phyloP scores from a whole-genome alignment of 345 rosid species.

The Brassica carinata region DNA sequence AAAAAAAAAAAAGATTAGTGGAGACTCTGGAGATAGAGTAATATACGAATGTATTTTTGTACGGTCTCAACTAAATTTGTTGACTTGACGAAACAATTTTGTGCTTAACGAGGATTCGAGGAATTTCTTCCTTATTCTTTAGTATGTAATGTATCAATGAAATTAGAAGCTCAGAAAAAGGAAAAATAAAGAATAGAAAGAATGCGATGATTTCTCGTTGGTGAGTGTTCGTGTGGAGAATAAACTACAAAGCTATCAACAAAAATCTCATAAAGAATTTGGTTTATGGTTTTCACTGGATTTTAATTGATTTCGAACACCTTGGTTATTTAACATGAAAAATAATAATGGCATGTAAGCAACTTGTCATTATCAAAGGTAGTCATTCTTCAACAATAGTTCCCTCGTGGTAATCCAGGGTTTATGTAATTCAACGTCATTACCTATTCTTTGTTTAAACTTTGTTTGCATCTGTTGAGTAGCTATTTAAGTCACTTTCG shows the following conservation, averaged over 20 bases:
- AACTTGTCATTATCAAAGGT: background rate
- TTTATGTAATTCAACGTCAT: background rate
- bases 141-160: no score
- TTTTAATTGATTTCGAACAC: background rate
- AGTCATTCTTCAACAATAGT: background rate
- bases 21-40: no score
- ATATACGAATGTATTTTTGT: no score
- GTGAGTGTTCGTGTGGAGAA: background rate
- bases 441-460: background rate
- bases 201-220: background rate
- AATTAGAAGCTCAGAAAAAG: no score
- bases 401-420: background rate
- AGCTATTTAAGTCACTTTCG: background rate
- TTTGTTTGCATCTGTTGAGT: background rate
- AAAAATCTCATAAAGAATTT: no score
- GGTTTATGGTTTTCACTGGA: background rate
- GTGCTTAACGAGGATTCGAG: no score
- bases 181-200: no score
- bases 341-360: background rate
- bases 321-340: background rate
- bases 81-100: no score
- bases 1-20: no score
- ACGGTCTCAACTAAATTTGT: no score
- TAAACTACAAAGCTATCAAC: no score
- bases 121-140: no score